A percentile compares a stretch with the other conserved stretches of the same genome.
Conservation (phyloP, 108 stramenopile genomes). For the Discostella stelligeroides region DNA sequence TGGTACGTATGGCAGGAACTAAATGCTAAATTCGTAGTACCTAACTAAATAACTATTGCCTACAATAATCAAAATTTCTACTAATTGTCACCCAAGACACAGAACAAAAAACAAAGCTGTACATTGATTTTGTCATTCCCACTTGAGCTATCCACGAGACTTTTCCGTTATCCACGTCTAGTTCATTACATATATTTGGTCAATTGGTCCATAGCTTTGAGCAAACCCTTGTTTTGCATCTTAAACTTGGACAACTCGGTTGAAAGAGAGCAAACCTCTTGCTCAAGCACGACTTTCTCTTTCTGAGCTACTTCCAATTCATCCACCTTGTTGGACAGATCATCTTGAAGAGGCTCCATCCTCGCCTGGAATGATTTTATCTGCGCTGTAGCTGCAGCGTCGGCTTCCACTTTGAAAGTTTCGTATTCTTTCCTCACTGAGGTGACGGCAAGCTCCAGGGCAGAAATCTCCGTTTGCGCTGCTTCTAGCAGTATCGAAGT, state of each 20-base stretch:
- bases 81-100: no score
- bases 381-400: constrained; percentile 4
- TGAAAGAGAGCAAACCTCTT: constrained; percentile 17
- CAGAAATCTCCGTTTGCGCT: neutral
- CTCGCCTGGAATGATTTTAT: constrained; percentile 9
- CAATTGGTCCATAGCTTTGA: constrained; percentile 17
- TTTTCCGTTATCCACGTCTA: no score
- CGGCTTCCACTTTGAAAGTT: constrained; percentile 7
- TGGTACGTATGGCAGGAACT: no score
- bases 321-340: constrained; percentile 9
- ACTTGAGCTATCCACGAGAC: no score
- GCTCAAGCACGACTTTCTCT: constrained; percentile 24
- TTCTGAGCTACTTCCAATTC: constrained; percentile 13
- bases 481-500: neutral
- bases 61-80: no score
- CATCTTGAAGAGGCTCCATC: constrained; percentile 17
- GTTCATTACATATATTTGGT: neutral
- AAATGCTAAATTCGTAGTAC: no score
- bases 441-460: constrained; percentile 1
- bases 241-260: constrained; percentile 19
- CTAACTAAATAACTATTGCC: no score
- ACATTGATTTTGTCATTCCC: no score
- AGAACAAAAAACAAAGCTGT: no score
- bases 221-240: constrained; percentile 23
- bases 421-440: constrained; percentile 12